A percentile compares a stretch with the other conserved stretches of the same genome.
phyloP scores from a whole-genome alignment of 2,329 filamentous ascomycete species.

The Falciphora oryzae region DNA sequence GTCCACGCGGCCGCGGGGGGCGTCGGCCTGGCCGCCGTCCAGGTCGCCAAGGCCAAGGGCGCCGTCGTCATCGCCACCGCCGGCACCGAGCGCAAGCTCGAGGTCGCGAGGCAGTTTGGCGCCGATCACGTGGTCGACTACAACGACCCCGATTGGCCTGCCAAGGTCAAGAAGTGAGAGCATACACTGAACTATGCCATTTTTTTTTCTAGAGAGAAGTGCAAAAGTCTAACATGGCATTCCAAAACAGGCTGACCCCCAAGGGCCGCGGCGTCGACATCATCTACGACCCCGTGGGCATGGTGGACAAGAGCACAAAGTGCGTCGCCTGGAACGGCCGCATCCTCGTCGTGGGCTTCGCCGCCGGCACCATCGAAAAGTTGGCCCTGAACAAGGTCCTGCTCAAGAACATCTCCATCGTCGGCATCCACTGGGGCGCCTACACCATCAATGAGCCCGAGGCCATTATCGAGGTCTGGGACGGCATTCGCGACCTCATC shows the following conservation, averaged over 20 bases:
- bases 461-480: slow-evolving; percentile 69
- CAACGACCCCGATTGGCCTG: slow-evolving; percentile 55
- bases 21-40: slow-evolving; percentile 85
- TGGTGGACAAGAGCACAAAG: slow-evolving; percentile 83
- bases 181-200: too few species aligned
- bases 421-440: slow-evolving; percentile 88
- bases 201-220: too few species aligned
- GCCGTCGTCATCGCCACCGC: slow-evolving; percentile 93
- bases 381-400: slow-evolving; percentile 88
- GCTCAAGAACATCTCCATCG: slow-evolving; percentile 86
- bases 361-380: slow-evolving; percentile 81
- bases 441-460: slow-evolving; percentile 70
- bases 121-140: slow-evolving; percentile 84
- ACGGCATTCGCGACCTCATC: slow-evolving; percentile 74
- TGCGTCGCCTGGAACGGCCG: slow-evolving; percentile 92
- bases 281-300: slow-evolving; percentile 88
- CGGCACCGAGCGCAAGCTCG: slow-evolving; percentile 71
- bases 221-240: too few species aligned
- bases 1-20: slow-evolving; percentile 91
- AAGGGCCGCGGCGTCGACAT: slow-evolving; percentile 74
- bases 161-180: slow-evolving; percentile 56
- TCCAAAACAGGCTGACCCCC: slow-evolving; percentile 53
- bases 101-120: slow-evolving; percentile 72
- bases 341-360: slow-evolving; percentile 84
- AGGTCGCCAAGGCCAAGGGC: slow-evolving; percentile 86